Evolutionary conservation across 495 filamentous ascomycete species (phyloP), one percentile per base, ranked within the genome.

Genomic region (Patellaria atrata): DNA sequence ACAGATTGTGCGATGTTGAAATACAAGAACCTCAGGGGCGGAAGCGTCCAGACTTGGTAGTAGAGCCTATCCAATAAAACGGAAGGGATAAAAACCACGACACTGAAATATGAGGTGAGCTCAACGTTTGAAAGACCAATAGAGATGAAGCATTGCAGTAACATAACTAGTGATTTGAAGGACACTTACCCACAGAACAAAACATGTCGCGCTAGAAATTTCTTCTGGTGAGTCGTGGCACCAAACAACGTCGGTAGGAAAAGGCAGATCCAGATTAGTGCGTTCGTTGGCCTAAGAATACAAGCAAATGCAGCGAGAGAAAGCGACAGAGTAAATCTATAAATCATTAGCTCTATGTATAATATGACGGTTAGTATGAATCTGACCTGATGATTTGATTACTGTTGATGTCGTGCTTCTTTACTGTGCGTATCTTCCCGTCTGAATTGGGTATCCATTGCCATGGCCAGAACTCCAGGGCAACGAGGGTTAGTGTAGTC

Each of bases 391-490:
- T 7, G 7, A 30, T 7, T 11, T 14, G 7, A 6, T n/a, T 26
- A n/a, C n/a, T n/a, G n/a, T n/a, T n/a, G n/a, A n/a, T n/a, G n/a
- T n/a, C n/a, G n/a, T n/a, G n/a, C n/a, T n/a, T n/a, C n/a, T n/a
- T n/a, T n/a, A n/a, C n/a, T n/a, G n/a, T n/a, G n/a, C n/a, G n/a
- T n/a, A n/a, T n/a, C n/a, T n/a, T n/a, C n/a, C n/a, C n/a, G n/a
- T n/a, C n/a, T n/a, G n/a, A n/a, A n/a, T n/a, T n/a, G n/a, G n/a
- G n/a, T n/a, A n/a, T n/a, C 69, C 67, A 71, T 33, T 65, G 53
- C 91, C 89, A 96, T 12, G 89, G 89, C 86, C 85, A 96, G 37
- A 74, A 69, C 44, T 71, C 70, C 11, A 94, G 59, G 4, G 86
- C 89, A 35, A 73, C 62, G 36, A 81, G 63, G 10, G 89, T 94